Base-by-base conservation (phyloP, 2,329 filamentous ascomycete genomes). In the Harringtonia aguacate region DNA sequence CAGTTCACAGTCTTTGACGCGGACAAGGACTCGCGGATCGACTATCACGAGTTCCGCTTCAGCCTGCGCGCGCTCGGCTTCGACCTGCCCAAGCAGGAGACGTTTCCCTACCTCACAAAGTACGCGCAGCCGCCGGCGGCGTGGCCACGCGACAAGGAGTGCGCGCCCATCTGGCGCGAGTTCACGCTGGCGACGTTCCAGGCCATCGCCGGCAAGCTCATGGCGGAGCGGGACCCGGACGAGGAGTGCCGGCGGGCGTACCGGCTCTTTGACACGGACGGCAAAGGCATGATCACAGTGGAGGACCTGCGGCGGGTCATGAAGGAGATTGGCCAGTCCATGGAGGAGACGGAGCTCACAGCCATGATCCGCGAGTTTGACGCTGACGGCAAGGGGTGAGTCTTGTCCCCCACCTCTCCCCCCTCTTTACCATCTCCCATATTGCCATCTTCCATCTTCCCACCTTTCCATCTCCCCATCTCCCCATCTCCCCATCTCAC, bases 311-410 rank as follows among this genome's bases (percentile, higher is more conserved):
- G 87, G 49, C 73, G 87, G 46, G 86, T 97, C 22, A 88, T 90
- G 46, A 77, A 87, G 55, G 92, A 97, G 61, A 70, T 98, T 51
- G 92, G 92, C 8, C 90, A 97, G 62, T 87, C 86, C 13, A 72
- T 98, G 53, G 86, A 92, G 54, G 90, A 98, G 58, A 85, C 94
- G 56, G 92, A 98, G 62, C 72, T 98, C 49, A 73, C 79, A 54
- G 88, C 88, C 51, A 98, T 98, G 92, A 92, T 98, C 66, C 88
- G 95, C 58, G 90, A 97, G 64, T 94, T 97, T 67, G 92, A 98
- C 67, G 73, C 95, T 51, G 86, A 94, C 58, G 90, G 87, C 1
- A 94, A 94, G 54, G 89, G 89, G 51, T 53, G 15, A 18, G 49
- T 48, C 6, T 10, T 27, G 24, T 27, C 24, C 10, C 24, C 2